These are phyloP conservation scores for Peronospora destructor DNA, from an alignment of 352 stramenopile genomes.

Conservation along the genomic window DNA sequence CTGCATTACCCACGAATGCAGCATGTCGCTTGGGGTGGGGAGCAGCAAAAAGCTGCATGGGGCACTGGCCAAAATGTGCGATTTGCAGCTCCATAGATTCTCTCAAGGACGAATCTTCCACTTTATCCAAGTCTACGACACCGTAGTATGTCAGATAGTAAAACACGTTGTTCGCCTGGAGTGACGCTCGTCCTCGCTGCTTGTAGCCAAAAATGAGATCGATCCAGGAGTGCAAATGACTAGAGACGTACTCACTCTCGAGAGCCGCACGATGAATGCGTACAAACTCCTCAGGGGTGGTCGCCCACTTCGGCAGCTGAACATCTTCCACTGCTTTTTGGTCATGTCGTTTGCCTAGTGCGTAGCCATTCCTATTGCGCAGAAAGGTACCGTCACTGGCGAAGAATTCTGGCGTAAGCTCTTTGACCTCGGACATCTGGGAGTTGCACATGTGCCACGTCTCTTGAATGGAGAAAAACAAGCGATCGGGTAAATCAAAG, in stretches of 20 bases:
- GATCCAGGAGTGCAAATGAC: constrained; percentile 96
- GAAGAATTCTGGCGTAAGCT: constrained; percentile 99
- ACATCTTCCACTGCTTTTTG: constrained; percentile 89
- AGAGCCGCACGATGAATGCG: constrained; percentile 92
- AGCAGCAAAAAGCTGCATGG: constrained; percentile 89
- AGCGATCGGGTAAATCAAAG: constrained; percentile 96
- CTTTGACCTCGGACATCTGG: constrained; percentile 97
- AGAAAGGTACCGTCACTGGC: constrained; percentile 90
- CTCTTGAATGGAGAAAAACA: constrained; percentile 95
- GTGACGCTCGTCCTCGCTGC: constrained; percentile 90
- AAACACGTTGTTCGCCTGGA: constrained; percentile 96
- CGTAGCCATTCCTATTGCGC: constrained; percentile 93
- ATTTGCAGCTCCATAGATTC: constrained; percentile 97
- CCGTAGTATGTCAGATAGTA: constrained; percentile 90
- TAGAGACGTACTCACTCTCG: constrained; percentile 97
- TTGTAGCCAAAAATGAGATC: constrained; percentile 99
- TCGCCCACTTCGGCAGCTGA: constrained; percentile 95
- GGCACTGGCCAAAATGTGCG: constrained; percentile 98
- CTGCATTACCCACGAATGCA: constrained; percentile 23
- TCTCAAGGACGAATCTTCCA: constrained; percentile 90
- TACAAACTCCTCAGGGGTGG: constrained; percentile 94
- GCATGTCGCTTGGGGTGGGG: constrained; percentile 63
- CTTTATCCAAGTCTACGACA: constrained; percentile 94
- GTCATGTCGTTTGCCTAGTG: constrained; percentile 89
- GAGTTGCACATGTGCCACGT: constrained; percentile 97